phyloP scores from a whole-genome alignment of 805 yeast genomes.

The Kodamaea fukazawae region DNA sequence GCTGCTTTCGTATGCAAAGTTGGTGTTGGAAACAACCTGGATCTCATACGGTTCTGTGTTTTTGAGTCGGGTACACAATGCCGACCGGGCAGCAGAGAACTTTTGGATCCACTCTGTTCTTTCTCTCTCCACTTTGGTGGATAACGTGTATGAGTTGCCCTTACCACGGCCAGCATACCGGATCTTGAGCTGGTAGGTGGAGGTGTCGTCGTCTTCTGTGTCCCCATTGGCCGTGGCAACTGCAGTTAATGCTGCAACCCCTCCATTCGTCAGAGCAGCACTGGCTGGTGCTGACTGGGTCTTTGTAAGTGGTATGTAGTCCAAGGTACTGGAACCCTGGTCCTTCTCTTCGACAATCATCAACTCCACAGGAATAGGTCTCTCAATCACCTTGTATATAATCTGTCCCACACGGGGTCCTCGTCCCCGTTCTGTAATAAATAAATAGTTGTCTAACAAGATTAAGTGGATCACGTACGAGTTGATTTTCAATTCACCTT shows the following conservation, averaged over 20 bases:
- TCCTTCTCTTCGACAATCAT: constrained; percentile 49
- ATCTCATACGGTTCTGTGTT: constrained; percentile 55
- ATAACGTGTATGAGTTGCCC: constrained; percentile 51
- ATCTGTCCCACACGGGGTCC: constrained; percentile 29
- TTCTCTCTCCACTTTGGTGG: constrained; percentile 46
- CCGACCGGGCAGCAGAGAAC: constrained; percentile 47
- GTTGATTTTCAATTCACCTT: constrained; percentile 64
- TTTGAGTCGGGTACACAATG: constrained; percentile 24
- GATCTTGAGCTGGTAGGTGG: constrained; percentile 47
- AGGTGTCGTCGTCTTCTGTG: constrained; percentile 30
- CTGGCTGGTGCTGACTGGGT: neutral
- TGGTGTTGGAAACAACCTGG: constrained; percentile 51
- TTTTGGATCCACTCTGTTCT: constrained; percentile 57
- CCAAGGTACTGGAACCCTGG: constrained; percentile 6
- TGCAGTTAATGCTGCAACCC: neutral
- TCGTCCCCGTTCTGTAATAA: constrained; percentile 57
- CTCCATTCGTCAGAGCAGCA: neutral
- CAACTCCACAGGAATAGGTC: constrained; percentile 61
- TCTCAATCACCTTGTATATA: constrained; percentile 40
- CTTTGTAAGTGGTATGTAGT: neutral
- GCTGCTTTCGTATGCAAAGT: constrained; percentile 62
- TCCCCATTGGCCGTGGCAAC: constrained; percentile 2
- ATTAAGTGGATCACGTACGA: constrained; percentile 51
- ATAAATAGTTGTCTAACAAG: constrained; percentile 65
- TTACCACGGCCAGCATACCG: constrained; percentile 57